Evolutionary conservation across 2,329 filamentous ascomycete species (phyloP), one percentile per base, ranked within the genome.

Genomic region (Hypoxylon sp.): DNA sequence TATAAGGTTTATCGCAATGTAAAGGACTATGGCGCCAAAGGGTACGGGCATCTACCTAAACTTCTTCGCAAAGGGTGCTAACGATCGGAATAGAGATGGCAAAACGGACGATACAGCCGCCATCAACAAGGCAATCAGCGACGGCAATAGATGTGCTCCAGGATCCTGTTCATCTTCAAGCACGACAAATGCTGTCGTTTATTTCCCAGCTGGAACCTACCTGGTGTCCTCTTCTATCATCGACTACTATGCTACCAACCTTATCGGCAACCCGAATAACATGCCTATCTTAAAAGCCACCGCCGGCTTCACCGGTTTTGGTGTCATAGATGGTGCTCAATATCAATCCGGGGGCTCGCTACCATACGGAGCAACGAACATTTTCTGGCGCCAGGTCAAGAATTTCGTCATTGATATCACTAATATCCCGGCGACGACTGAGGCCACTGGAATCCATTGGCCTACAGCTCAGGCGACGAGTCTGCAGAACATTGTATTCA

Each of bases 191-290:
- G 65, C 65, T 5, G 41, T 65, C 13, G 63, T 73, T 30, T 73
- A 72, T 61, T 71, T 72, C 59, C 70, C 70, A 0, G 58, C 62
- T 6, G 67, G 87, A 60, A 91, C 86, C 2, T 94, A 93, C 65
- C 63, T 86, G 4, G 83, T 93, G 54, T 87, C 82, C 40, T 78
- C 76, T 57, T 87, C 89, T 4, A 84, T 94, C 52, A 72, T 89
- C 30, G 84, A 88, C 66, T 85, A 86, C 71, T 94, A 92, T 73
- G 90, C 91, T 67, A 91, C 89, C 1, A 87, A 90, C 69, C 78
- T 94, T 8, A 64, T 73, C 4, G 73, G 75, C 13, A 73, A 74
- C 52, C 73, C 73, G 34, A 61, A 70, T 21, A 59, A 73, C 59
- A 52, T 76, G 68, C 66, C 88, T 4, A 75, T 78, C 2, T 75